Percentiles rank a stretch among this genome's conserved stretches.
phyloP scores from a whole-genome alignment of 2,329 filamentous ascomycete species.

The Aspergillus texensis region DNA sequence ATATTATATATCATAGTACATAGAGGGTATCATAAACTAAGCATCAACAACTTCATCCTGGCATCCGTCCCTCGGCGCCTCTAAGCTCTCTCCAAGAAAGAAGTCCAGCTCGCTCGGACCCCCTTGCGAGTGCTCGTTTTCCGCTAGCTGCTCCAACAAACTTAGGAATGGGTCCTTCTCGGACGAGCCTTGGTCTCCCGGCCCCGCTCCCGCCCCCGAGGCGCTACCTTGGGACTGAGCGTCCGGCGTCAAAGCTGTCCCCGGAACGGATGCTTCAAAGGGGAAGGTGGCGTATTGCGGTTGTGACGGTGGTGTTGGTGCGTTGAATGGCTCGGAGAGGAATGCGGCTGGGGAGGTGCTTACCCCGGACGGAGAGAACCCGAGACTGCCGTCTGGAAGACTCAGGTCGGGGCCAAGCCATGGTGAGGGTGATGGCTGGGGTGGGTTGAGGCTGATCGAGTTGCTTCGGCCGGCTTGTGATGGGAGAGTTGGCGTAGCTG shows the following conservation, averaged over 20 bases:
- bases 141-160: conserved; percentile 77
- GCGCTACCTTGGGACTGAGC: conserved; percentile 45
- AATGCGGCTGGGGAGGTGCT: conserved; percentile 37
- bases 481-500: conserved; percentile 15
- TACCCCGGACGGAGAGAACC: conserved; percentile 45
- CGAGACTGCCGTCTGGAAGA: conserved; percentile 24
- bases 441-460: conserved; percentile 28
- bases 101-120: conserved; percentile 77
- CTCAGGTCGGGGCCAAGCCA: conserved; percentile 11
- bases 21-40: conserved; percentile 9
- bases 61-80: conserved; percentile 4
- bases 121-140: conserved; percentile 71
- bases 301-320: conserved; percentile 32
- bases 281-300: conserved; percentile 44
- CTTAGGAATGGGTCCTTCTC: conserved; percentile 83
- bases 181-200: conserved; percentile 55
- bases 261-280: conserved; percentile 32
- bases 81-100: conserved; percentile 57
- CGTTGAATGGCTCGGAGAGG: conserved; percentile 31
- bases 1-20: neutral
- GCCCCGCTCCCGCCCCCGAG: conserved; percentile 32
- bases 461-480: conserved; percentile 19
- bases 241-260: conserved; percentile 39
- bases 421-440: conserved; percentile 23
- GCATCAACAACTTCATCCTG: neutral